Conservation (phyloP, 768 basidiomycete species). For the Omphalotus guepiniiformis region DNA sequence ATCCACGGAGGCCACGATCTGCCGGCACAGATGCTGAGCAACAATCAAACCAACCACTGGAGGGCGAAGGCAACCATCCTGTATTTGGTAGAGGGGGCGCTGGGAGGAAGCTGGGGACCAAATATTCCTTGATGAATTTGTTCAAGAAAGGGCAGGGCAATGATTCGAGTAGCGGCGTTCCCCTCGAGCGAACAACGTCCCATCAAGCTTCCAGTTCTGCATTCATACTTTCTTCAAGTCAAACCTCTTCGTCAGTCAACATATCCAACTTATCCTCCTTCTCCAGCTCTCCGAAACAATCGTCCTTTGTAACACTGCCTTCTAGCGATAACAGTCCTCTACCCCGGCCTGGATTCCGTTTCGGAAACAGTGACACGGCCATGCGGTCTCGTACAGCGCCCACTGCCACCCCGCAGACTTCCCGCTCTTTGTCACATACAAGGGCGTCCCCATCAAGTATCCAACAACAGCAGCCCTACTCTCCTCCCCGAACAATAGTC, state of each 20-base stretch:
- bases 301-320: slow-evolving; percentile 13
- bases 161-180: slow-evolving; percentile 17
- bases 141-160: slow-evolving; percentile 59
- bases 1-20: slow-evolving; percentile 60
- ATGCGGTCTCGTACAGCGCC: slow-evolving; percentile 17
- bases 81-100: slow-evolving; percentile 31
- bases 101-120: slow-evolving; percentile 53
- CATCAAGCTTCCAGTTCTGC: slow-evolving; percentile 19
- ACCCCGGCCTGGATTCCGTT: slow-evolving; percentile 19
- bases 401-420: slow-evolving; percentile 25
- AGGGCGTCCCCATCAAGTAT: slow-evolving; percentile 14
- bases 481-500: slow-evolving; percentile 21
- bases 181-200: slow-evolving; percentile 13
- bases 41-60: too few species aligned
- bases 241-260: background rate
- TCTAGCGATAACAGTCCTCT: slow-evolving; percentile 19
- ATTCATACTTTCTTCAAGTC: slow-evolving; percentile 15
- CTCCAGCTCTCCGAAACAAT: slow-evolving; percentile 16
- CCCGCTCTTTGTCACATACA: slow-evolving; percentile 15
- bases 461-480: background rate
- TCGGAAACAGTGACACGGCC: slow-evolving; percentile 32
- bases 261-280: slow-evolving; percentile 22
- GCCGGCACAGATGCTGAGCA: slow-evolving; percentile 64
- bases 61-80: slow-evolving; percentile 26
- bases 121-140: slow-evolving; percentile 69